Base-by-base conservation (phyloP, 306 rosid species). In the Dryas octopetala region DNA sequence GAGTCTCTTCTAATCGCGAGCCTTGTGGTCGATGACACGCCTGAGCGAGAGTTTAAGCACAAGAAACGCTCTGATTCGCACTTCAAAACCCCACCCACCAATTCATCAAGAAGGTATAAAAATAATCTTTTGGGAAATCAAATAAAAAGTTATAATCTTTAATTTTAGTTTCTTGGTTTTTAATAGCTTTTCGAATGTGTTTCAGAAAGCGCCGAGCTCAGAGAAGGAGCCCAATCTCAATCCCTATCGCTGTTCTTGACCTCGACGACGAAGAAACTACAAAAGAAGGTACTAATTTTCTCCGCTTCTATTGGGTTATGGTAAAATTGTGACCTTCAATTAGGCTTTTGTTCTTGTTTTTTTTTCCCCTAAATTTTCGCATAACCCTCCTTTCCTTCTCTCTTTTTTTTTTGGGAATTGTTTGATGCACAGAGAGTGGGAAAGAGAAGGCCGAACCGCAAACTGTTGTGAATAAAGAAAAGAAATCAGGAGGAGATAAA, bases 1-100 rank as follows among this genome's bases (percentile, higher is more conserved):
- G 98, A 96, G 77, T 77, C 96, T 0, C 84, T 96, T 32, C 75
- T 96, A 7, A 32, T 80, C 3, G 99, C 99, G 0, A 87, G 83
- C 74, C 90, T 90, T 28, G 67, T 96, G 47, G 91, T 96, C 23
- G 98, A 96, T 23, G 98, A 92, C 75, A 92, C 99, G 1, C 97
- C 97, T 0, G 98, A 88, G 0, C 78, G 97, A 83, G 83, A 85
- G 70, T 41, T 32, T 7, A 88, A 85, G 79, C 71, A 65, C 73
- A 88, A 81, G 83, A 88, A 66, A 44, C 96, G 93, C 48, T 75
- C 59, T 3, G 78, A 73, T 79, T 66, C 82, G 41, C 80, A 51
- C 70, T 71, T 84, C 83, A 89, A 89, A 78, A 89, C 92, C 26
- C 96, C 99, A 9, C 82, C 84, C 46, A 76, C 84, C 69, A 85